phyloP scores from a whole-genome alignment of 2,329 filamentous ascomycete genomes.

The Exophiala mesophila region DNA sequence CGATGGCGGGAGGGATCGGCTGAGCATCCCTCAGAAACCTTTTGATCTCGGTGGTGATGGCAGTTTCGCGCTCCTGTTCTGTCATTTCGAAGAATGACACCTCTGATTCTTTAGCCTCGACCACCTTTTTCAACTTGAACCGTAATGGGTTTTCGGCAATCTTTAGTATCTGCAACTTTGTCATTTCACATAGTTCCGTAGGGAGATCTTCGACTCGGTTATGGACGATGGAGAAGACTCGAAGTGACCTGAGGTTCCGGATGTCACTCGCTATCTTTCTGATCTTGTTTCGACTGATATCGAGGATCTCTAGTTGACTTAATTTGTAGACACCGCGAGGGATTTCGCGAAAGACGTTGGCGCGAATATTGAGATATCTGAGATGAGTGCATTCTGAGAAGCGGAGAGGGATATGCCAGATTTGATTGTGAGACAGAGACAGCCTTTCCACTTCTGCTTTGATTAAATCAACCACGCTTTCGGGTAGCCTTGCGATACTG shows the following conservation, averaged over 20 bases:
- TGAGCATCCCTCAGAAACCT: conserved; percentile 50
- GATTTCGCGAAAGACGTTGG: conserved; percentile 54
- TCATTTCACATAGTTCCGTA: conserved; percentile 81
- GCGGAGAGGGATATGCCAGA: conserved; percentile 45
- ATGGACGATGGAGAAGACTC: conserved; percentile 80
- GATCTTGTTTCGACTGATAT: conserved; percentile 85
- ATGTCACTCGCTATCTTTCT: conserved; percentile 72
- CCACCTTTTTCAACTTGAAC: conserved; percentile 68
- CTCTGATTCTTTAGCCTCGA: conserved; percentile 63
- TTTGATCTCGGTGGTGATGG: conserved; percentile 58
- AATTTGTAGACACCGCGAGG: conserved; percentile 72
- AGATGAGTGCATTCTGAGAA: conserved; percentile 47
- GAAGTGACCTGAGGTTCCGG: conserved; percentile 73
- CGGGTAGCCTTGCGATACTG: conserved; percentile 45
- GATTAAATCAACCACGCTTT: conserved; percentile 47
- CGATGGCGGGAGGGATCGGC: conserved; percentile 32
- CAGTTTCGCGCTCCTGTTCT: conserved; percentile 57
- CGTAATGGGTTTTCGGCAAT: conserved; percentile 81
- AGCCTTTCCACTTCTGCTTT: conserved; percentile 51
- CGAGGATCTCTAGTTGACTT: conserved; percentile 82
- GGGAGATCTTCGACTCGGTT: conserved; percentile 84
- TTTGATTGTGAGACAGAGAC: conserved; percentile 48
- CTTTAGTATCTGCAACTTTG: conserved; percentile 80
- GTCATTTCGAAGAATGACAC: conserved; percentile 51
- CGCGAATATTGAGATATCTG: conserved; percentile 47